Conservation (phyloP, 106 monocot genomes). For the Allium fistulosum region DNA sequence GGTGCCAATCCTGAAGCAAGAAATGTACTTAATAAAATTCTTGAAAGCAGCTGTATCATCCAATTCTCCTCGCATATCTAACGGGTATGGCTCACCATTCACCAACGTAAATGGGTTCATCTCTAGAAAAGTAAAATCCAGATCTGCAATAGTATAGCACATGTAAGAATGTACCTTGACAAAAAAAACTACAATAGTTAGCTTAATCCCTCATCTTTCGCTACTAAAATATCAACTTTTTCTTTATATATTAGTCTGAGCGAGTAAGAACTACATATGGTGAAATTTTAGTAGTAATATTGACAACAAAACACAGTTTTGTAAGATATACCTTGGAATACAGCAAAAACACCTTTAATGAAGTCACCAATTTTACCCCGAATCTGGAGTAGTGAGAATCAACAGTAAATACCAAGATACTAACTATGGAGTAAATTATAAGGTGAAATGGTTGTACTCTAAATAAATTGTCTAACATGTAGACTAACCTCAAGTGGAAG, state of each 20-base stretch:
- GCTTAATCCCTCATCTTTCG: neutral
- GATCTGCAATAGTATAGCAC: constrained; percentile 27
- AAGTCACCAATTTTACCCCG: constrained; percentile 84
- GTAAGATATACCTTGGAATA: constrained; percentile 72
- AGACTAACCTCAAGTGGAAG: constrained; percentile 85
- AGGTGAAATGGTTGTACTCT: neutral
- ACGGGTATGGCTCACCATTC: constrained; percentile 87
- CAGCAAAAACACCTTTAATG: constrained; percentile 80
- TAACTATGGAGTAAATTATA: neutral
- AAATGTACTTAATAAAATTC: constrained; percentile 85
- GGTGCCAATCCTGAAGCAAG: neutral
- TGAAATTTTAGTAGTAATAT: neutral
- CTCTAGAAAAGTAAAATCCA: constrained; percentile 97
- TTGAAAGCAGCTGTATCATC: constrained; percentile 99
- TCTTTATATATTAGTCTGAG: neutral
- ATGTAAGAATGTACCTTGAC: constrained; percentile 4
- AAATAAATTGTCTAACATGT: neutral
- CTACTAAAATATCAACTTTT: neutral
- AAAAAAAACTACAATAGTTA: neutral
- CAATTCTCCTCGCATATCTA: constrained; percentile 98
- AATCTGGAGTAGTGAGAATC: constrained; percentile 33
- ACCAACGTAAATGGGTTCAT: constrained; percentile 98
- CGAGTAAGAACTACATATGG: neutral
- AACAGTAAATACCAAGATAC: neutral
- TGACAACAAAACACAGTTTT: neutral